Base-by-base conservation (phyloP, 1,139 yeast species). In the Lodderomyces margitis region DNA sequence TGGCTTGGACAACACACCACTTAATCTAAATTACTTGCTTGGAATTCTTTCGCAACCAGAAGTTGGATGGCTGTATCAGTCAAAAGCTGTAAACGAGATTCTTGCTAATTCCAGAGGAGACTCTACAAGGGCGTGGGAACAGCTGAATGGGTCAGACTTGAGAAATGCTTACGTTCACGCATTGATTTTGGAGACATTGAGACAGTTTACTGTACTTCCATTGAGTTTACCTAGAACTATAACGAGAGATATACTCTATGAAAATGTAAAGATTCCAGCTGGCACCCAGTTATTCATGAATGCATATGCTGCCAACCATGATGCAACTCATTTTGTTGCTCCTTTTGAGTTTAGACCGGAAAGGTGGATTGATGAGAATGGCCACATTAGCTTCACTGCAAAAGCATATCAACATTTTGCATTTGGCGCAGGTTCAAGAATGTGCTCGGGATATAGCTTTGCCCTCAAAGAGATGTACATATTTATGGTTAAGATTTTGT, bases 271-370 rank as follows among this genome's bases (percentile, higher is more conserved):
- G 1, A 76, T 84, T 9, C 91, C 91, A 0, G 50, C 59, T 6
- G 75, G 77, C 1, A 79, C 89, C 0, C 67, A 72, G 0, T 52
- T 84, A 37, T 64, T 82, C 35, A 77, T 85, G 83, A 85, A 85
- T 53, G 74, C 87, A 1, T 81, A 72, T 63, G 81, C 84, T 1
- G 91, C 84, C 1, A 83, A 85, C 54, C 87, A 83, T 57, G 92
- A 85, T 53, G 58, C 62, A 0, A 43, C 44, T 2, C 58, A 58
- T 10, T 84, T 75, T 48, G 46, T 55, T n/a, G 55, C 73, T 21
- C 87, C 92, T 0, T 59, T 61, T 53, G 52, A 51, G 23, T 85
- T 83, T 55, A 50, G 60, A 7, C 92, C 92, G 0, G 74, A 69
- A 27, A 58, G 94, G 39, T 85, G 80, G 75, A 56, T 84, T 21